Base-by-base conservation (phyloP, 1,139 yeast genomes). In the Trichomonascaceae sp. region DNA sequence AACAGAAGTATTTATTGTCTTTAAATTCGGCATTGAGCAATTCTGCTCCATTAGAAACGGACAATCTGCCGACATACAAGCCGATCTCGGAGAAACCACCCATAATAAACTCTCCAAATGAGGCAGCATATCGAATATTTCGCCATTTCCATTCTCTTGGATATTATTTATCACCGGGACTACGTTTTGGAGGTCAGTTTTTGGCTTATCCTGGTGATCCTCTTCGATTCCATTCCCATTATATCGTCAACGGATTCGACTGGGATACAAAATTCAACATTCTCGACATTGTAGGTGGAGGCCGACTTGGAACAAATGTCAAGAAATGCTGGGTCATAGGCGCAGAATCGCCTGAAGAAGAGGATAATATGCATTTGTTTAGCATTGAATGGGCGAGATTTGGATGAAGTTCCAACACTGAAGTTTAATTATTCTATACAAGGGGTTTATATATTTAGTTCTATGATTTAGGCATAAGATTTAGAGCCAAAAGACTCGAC, bases 171-270 rank as follows among this genome's bases (percentile, higher is more conserved):
- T 77, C 90, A 39, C 96, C 98, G 0, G 99, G 98, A 0, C 74
- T 90, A 45, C 77, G 96, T 57, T 93, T 91, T 67, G 99, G 99
- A 0, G 95, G 96, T 2, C 83, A 84, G 56, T 89, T 83, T 63
- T 80, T 93, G 52, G 90, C 93, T 1, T 93, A 93, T 62, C 98
- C 98, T 0, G 98, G 97, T 0, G 99, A 93, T 66, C 96, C 98
- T 1, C 72, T 93, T 55, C 71, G 95, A 51, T 93, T 82, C 65
- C 99, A 93, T 69, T 87, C 97, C 1, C 96, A 91, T 68, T 78
- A 84, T 58, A 84, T 88, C 7, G 87, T 88, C 1, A 81, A 82
- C 53, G 77, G 83, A 1, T 65, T 74, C 2, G 79, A 75, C 32
- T 75, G 76, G 58, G 73, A 78, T 43, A 80, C 81, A 58, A 76